A percentile compares a stretch with the other conserved stretches of the same genome.
These are phyloP conservation scores for Ophiostoma sp. DNA, from an alignment of 2,329 filamentous ascomycete genomes.

Conservation along the genomic window DNA sequence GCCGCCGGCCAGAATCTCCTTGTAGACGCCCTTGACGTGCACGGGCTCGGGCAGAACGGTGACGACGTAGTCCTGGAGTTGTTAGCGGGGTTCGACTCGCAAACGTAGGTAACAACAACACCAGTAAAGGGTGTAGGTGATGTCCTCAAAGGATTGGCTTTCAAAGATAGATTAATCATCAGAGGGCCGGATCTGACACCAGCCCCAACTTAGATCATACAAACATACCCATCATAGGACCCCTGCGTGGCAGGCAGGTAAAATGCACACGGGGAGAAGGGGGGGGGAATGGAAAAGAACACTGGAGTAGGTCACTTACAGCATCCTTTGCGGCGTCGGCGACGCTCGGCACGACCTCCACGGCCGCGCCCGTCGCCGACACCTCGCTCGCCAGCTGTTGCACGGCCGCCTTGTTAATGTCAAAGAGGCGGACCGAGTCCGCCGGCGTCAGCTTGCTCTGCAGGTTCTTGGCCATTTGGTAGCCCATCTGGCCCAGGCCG, in stretches of 20 bases:
- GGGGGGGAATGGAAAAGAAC: not conserved
- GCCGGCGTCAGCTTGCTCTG: conserved; percentile 54
- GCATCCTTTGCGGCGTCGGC: conserved; percentile 53
- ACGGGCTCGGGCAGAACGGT: conserved; percentile 86
- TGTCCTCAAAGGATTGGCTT: conserved; percentile 72
- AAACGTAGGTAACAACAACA: not conserved
- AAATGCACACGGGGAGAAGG: not conserved
- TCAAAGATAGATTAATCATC: conserved; percentile 62
- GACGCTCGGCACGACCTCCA: conserved; percentile 48
- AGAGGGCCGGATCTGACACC: conserved; percentile 41
- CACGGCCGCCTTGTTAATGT: conserved; percentile 55
- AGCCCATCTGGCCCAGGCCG: conserved; percentile 63
- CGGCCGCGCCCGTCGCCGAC: conserved; percentile 45
- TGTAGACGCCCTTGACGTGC: conserved; percentile 82
- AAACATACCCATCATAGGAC: conserved; percentile 39
- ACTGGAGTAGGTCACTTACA: conserved; percentile 43
- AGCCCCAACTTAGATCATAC: conserved; percentile 75
- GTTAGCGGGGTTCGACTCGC: not conserved
- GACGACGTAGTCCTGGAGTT: conserved; percentile 72
- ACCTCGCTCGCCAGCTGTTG: conserved; percentile 51
- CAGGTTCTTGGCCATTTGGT: conserved; percentile 64
- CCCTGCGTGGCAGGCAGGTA: not conserved
- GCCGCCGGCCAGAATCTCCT: conserved; percentile 65
- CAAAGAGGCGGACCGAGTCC: conserved; percentile 56
- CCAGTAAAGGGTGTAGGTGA: not conserved